Base-by-base conservation (phyloP, 345 rosid genomes). In the Capsella bursapastoris region DNA sequence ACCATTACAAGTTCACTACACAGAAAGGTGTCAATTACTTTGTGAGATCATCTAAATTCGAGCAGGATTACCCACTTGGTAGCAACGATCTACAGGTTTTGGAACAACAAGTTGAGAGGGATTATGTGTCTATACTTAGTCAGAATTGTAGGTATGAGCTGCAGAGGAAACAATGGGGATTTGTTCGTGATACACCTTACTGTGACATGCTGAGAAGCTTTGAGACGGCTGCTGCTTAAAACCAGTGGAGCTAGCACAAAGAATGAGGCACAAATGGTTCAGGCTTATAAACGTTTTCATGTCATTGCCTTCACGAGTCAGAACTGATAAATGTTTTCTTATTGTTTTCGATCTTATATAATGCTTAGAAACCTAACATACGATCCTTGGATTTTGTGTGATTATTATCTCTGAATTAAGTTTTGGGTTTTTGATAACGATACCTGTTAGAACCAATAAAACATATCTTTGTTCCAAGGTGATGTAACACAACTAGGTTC, bases 101-200 rank as follows among this genome's bases (percentile, higher is more conserved):
- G 4, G 99, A 95, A 71, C 81, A 49, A 31, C 81, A 78, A 27
- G 88, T 95, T 43, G 97, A 95, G 38, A 90, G 80, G 73, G 97
- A 95, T 79, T 95, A 95, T 69, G 84, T 84, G 11, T 80, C 87
- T 22, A 47, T 78, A 63, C 87, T 95, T 59, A 31, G 89, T 0
- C 97, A 95, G 81, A 87, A 92, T 72, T 95, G 99, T 79, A 78
- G 97, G 82, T 73, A 70, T 43, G 99, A 95, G 83, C 15, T 90
- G 82, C 97, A 88, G 84, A 82, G 97, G 74, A 76, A 84, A 71
- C 97, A 87, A 71, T 91, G 96, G 98, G 98, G 97, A 1, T 90
- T 90, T 65, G 68, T 94, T 22, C 82, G 83, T 11, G 97, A 91
- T 83, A 91, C 89, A 11, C 97, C 98, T 41, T 92, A 90, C 58